Base-by-base conservation (phyloP, 2,329 filamentous ascomycete species). In the Colletotrichum magnum region DNA sequence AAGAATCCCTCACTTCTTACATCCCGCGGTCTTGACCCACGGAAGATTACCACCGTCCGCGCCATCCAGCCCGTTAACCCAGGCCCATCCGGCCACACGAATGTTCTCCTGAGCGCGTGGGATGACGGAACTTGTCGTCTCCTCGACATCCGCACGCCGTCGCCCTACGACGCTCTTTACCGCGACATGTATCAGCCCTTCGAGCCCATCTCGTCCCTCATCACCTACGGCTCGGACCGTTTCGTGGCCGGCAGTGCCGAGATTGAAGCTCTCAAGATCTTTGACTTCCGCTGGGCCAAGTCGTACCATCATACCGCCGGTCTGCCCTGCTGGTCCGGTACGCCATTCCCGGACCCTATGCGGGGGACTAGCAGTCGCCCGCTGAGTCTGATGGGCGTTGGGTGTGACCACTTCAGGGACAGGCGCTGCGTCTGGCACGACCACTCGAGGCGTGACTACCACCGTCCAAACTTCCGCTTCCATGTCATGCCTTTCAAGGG, bases 271-370 rank as follows among this genome's bases (percentile, higher is more conserved):
- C 70, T 89, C 63, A 84, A 86, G 60, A 75, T 88, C 39, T 89
- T 88, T 68, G 87, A 89, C 78, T 86, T 87, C 63, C 85, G 87
- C 12, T 85, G 83, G 77, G 75, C 82, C 0, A 84, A 77, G n/a
- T 54, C 64, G n/a, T 89, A 89, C 71, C 77, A 83, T 63, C 83
- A 88, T 76, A 85, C 84, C 3, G 78, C 81, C 4, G 83, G 80
- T 5, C 77, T 88, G 12, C 79, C 85, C 0, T 89, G 87, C 73
- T 79, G 81, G 6, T 68, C 61, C 6, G 70, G 74, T 4, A 66
- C 65, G 6, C 85, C 86, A 0, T 79, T 74, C 68, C 82, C 79
- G 39, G 50, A n/a, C 13, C 80, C 81, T 1, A 75, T 73, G 16
- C 75, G 78, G 69, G 21, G 74, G 3, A 68, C 47, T 67, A 73